Evolutionary conservation across 768 basidiomycete species (phyloP).

Genomic region (Lyophyllum atratum): DNA sequence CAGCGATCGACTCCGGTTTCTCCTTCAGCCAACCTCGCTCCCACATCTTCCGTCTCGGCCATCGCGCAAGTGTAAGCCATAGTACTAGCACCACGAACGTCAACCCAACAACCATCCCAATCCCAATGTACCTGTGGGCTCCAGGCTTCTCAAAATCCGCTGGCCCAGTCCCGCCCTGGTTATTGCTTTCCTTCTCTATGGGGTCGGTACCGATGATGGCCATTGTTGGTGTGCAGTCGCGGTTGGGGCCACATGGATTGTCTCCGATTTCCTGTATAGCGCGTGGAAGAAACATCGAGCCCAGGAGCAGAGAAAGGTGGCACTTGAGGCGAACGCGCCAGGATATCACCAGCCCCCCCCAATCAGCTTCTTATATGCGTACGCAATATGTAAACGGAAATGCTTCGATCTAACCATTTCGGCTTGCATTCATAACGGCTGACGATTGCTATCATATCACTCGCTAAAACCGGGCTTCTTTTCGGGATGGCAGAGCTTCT

Average conservation of each 20-base stretch:
- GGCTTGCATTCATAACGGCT: slow-evolving; percentile 25
- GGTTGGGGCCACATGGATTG: slow-evolving; percentile 24
- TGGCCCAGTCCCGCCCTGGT: slow-evolving; percentile 14
- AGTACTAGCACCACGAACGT: slow-evolving; percentile 32
- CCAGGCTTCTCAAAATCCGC: slow-evolving; percentile 31
- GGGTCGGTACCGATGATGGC: slow-evolving; percentile 27
- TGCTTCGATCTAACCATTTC: slow-evolving; percentile 23
- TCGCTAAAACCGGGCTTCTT: slow-evolving; percentile 28
- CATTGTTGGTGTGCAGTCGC: slow-evolving; percentile 20
- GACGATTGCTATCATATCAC: slow-evolving; percentile 30
- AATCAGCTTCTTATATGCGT: slow-evolving; percentile 7
- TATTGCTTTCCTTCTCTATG: slow-evolving; percentile 20
- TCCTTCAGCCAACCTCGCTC: slow-evolving; percentile 10
- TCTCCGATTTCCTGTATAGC: slow-evolving; percentile 15
- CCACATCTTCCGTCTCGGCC: slow-evolving; percentile 30
- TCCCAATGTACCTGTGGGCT: slow-evolving; percentile 46
- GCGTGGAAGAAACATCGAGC: slow-evolving; percentile 33
- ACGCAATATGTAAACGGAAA: slow-evolving; percentile 13
- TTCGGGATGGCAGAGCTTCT: slow-evolving; percentile 30
- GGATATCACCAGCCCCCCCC: background rate
- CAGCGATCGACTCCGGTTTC: slow-evolving; percentile 6
- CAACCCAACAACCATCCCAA: slow-evolving; percentile 40
- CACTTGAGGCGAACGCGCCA: slow-evolving; percentile 4
- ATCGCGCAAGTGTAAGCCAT: slow-evolving; percentile 38
- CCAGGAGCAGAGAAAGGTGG: slow-evolving; percentile 8